phyloP scores from a whole-genome alignment of 139 green algal species.

The Volvox africanus region DNA sequence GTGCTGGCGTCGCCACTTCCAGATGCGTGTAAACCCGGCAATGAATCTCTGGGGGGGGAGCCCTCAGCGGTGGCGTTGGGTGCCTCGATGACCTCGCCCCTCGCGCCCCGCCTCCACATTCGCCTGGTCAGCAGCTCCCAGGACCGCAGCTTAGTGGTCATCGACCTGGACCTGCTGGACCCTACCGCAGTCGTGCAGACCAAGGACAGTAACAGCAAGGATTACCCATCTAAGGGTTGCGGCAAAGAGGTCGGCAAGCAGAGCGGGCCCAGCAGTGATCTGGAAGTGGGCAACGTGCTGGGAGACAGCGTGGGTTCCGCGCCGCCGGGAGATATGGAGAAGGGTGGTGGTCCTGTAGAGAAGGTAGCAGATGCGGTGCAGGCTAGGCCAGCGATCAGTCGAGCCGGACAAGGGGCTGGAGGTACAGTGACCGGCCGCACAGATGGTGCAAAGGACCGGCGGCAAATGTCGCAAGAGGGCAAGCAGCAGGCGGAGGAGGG shows the following conservation, averaged over 20 bases:
- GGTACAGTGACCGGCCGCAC: neutral
- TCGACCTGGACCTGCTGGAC: slow-evolving; percentile 12
- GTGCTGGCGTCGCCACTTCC: neutral
- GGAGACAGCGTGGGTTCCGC: too few species aligned
- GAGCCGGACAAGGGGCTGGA: neutral
- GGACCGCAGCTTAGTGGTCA: slow-evolving; percentile 42
- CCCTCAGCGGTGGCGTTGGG: too few species aligned
- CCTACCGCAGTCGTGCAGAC: neutral
- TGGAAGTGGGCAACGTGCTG: too few species aligned
- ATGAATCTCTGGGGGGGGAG: neutral
- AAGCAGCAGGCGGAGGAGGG: neutral
- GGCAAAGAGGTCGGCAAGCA: too few species aligned
- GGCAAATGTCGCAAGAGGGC: neutral
- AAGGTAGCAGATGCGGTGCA: neutral
- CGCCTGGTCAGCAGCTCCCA: slow-evolving; percentile 47
- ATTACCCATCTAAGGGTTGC: too few species aligned
- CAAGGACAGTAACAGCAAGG: too few species aligned
- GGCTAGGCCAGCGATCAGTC: too few species aligned
- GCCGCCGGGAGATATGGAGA: too few species aligned
- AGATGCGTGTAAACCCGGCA: neutral
- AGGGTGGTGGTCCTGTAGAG: neutral
- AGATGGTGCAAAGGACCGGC: neutral
- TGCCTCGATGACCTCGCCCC: too few species aligned
- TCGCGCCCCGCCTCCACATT: neutral
- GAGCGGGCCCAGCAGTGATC: too few species aligned